Percentiles rank a stretch among this genome's conserved stretches.
These are phyloP conservation scores for Metschnikowia borealis DNA, from an alignment of 805 yeast genomes.

Conservation along the genomic window DNA sequence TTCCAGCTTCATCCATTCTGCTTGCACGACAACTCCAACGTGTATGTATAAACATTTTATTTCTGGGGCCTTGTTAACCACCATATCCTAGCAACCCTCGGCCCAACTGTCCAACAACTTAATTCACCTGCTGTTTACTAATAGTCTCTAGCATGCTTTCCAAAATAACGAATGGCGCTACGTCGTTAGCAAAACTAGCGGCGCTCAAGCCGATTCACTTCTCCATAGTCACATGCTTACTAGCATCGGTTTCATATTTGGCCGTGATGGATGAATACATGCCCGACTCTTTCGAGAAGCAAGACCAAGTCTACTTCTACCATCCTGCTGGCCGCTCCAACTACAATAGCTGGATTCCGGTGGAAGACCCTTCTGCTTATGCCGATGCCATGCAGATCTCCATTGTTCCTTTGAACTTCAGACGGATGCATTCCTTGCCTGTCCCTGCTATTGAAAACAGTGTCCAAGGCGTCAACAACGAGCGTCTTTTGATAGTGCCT, in stretches of 20 bases:
- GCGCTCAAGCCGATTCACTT: conserved; percentile 87
- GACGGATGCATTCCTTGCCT: conserved; percentile 37
- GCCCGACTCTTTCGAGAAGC: conserved; percentile 41
- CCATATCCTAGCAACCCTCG: neutral
- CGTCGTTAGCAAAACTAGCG: conserved; percentile 50
- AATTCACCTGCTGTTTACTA: neutral
- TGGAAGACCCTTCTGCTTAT: conserved; percentile 40
- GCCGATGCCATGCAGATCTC: conserved; percentile 45
- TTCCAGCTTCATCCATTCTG: neutral
- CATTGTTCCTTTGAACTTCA: conserved; percentile 57
- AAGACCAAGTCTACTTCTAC: conserved; percentile 26
- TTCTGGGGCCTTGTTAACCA: neutral
- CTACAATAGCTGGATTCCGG: conserved; percentile 44
- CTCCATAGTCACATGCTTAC: conserved; percentile 62
- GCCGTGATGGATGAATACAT: conserved; percentile 67
- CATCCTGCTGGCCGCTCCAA: conserved; percentile 34
- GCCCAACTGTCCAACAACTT: no score
- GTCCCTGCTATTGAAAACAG: conserved; percentile 42
- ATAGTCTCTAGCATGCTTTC: conserved; percentile 23
- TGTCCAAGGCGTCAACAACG: conserved; percentile 36
- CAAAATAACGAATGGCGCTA: conserved; percentile 28
- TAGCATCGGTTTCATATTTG: conserved; percentile 79
- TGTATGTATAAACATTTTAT: neutral
- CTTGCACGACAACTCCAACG: neutral
- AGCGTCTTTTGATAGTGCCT: conserved; percentile 39